A percentile compares a stretch with the other conserved stretches of the same genome.
Evolutionary conservation across 192 early-diverging fungal genomes (phyloP).

Genomic region (Rhizophagus sp.): DNA sequence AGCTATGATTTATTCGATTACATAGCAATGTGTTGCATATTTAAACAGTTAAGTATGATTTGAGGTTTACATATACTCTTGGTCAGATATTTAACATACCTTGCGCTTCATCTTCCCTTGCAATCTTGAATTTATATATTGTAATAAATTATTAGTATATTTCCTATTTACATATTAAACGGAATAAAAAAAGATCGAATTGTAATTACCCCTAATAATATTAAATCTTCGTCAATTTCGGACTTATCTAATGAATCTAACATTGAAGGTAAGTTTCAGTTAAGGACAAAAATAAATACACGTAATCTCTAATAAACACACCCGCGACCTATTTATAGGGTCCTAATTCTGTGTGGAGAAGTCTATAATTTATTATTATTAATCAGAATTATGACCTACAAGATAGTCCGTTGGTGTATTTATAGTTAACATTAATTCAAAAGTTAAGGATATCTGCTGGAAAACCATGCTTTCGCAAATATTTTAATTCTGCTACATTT

Average conservation of each 20-base stretch:
- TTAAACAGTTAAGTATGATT: background rate
- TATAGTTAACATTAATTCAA: background rate
- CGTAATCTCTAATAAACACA: background rate
- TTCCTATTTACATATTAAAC: background rate
- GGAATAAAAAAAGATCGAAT: background rate
- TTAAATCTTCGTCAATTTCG: constrained; percentile 23
- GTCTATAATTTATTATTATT: background rate
- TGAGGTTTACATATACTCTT: background rate
- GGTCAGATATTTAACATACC: background rate
- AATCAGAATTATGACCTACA: background rate
- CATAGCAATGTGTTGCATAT: background rate
- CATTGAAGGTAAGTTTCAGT: constrained; percentile 13
- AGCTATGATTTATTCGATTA: constrained; percentile 2
- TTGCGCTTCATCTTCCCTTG: background rate
- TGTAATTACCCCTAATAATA: constrained; percentile 24
- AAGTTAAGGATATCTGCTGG: constrained; percentile 31
- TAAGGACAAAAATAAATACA: background rate
- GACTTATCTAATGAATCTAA: constrained; percentile 3
- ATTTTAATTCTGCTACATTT: background rate
- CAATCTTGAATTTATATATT: background rate
- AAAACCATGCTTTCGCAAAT: constrained; percentile 21
- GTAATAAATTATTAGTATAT: background rate
- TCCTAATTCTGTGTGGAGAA: background rate
- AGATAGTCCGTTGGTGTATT: background rate
- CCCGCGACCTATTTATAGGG: background rate